These are phyloP conservation scores for Pleomassaria siparia DNA, from an alignment of 2,329 filamentous ascomycete species.

Conservation along the genomic window DNA sequence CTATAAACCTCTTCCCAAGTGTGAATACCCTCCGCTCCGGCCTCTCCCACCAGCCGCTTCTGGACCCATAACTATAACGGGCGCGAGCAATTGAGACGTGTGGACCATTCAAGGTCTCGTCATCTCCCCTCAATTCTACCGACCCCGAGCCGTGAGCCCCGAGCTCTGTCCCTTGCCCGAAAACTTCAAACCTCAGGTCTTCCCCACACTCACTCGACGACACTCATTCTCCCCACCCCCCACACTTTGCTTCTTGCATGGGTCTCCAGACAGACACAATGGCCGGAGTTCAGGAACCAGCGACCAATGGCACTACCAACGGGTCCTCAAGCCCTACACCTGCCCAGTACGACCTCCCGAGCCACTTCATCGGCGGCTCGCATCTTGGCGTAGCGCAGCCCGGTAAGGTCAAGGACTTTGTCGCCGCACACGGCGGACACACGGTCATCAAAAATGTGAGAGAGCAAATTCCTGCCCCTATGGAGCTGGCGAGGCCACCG, in stretches of 20 bases:
- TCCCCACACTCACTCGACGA: conserved; percentile 14
- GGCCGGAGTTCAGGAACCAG: conserved; percentile 35
- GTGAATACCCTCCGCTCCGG: conserved; percentile 25
- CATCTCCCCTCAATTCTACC: background rate
- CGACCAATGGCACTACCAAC: conserved; percentile 51
- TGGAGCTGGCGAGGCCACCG: background rate
- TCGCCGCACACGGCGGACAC: conserved; percentile 84
- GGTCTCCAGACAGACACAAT: conserved; percentile 33
- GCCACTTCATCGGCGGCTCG: conserved; percentile 98
- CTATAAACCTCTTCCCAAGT: conserved; percentile 14
- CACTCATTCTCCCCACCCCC: conserved; percentile 11
- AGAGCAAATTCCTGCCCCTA: conserved; percentile 11
- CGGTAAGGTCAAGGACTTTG: conserved; percentile 94
- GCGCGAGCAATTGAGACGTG: background rate
- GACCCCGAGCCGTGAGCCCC: background rate
- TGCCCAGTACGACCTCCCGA: conserved; percentile 77
- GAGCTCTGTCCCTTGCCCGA: conserved; percentile 18
- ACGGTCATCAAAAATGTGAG: conserved; percentile 97
- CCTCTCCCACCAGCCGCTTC: conserved; percentile 21
- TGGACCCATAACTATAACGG: conserved; percentile 4
- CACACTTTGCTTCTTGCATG: conserved; percentile 24
- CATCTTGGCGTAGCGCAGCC: conserved; percentile 77
- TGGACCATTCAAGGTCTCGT: background rate
- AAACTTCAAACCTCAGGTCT: conserved; percentile 24
- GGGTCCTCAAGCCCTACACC: conserved; percentile 67